Evolutionary conservation across 768 basidiomycete genomes (phyloP), one percentile per base, ranked within the genome.

Genomic region (Hysterangium stoloniferum): DNA sequence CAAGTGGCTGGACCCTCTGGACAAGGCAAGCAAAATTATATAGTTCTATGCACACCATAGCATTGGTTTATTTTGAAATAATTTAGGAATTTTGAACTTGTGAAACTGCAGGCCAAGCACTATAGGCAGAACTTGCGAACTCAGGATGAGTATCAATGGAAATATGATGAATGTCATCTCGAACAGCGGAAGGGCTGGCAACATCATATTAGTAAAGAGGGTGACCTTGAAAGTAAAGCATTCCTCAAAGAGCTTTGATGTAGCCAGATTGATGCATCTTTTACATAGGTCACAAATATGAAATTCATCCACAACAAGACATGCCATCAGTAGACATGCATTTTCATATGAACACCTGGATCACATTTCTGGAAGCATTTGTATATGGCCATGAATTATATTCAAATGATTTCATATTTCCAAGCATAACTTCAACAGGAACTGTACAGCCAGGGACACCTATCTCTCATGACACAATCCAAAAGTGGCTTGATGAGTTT

Each of bases 241-340:
- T 24, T 8, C 22, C 9, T 6, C 29, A 11, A 44, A 6, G 8
- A 44, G 8, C 17, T 22, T 44, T 11, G 24, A 7, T 44, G 42
- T 44, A 28, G 15, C 29, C 22, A 22, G 11, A 34, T 17, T 9
- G 17, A 17, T 9, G 33, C n/a, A n/a, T n/a, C n/a, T n/a, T n/a
- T n/a, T 55, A 20, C 35, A 51, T 52, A 62, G 46, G 64, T 59
- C 63, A 67, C 27, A 55, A 48, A 2, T 71, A 69, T 46, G 38
- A 67, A 20, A 68, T 72, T 13, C 69, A 67, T 55, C 58, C 58
- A 37, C 52, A 62, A 48, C 64, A 63, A 24, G 60, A 68, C 35
- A 52, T 64, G 2, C 58, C 56, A 2, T 62, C 59, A 15, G 57
- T 62, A 1, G 61, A 68, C 48, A 58, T 65, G 34, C 19, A 49